These are phyloP conservation scores for Suillus tomentosus DNA, from an alignment of 768 basidiomycete genomes.

Conservation along the genomic window DNA sequence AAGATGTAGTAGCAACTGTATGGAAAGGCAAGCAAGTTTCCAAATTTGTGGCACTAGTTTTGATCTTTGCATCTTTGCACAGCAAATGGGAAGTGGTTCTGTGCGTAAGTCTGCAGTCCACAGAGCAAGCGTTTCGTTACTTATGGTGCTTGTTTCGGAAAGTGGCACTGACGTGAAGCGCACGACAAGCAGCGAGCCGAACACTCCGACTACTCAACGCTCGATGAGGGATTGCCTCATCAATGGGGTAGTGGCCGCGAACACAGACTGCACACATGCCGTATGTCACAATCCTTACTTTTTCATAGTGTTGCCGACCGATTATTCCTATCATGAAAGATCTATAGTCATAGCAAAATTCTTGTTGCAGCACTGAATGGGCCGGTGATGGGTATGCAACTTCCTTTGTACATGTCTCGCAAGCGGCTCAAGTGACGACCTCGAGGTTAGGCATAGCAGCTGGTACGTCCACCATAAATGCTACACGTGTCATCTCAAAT, in stretches of 20 bases:
- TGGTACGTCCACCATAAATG: constrained; percentile 36
- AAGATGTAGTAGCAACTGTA: constrained; percentile 65
- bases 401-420: neutral
- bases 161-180: constrained; percentile 62
- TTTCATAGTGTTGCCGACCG: neutral
- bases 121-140: neutral
- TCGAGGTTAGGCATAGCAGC: constrained; percentile 58
- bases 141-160: constrained; percentile 7
- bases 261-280: constrained; percentile 65
- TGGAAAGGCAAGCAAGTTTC: constrained; percentile 54
- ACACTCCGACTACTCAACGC: constrained; percentile 11
- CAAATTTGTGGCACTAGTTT: neutral
- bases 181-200: no score
- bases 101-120: constrained; percentile 51
- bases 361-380: constrained; percentile 74
- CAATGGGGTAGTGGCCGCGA: constrained; percentile 47
- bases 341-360: constrained; percentile 70
- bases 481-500: constrained; percentile 1
- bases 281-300: constrained; percentile 37
- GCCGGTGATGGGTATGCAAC: constrained; percentile 65
- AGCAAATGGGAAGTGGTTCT: constrained; percentile 76
- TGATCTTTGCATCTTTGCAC: neutral
- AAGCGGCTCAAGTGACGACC: neutral
- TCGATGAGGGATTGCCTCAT: constrained; percentile 49
- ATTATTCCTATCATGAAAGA: constrained; percentile 34